phyloP scores from a whole-genome alignment of 495 filamentous ascomycete species.

The Hypoxylon rickii region DNA sequence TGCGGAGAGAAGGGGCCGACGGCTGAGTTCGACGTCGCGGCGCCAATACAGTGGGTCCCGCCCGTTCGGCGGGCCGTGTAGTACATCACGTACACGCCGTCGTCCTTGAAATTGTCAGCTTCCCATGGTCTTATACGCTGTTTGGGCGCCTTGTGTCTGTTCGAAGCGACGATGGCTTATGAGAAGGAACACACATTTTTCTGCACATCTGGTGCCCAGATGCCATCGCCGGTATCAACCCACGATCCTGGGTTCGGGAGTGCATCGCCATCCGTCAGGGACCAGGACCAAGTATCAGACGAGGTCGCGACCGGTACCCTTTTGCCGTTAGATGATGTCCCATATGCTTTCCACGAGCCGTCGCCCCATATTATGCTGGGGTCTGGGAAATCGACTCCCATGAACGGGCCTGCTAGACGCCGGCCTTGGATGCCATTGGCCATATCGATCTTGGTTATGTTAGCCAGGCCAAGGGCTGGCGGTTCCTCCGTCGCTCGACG shows the following conservation, averaged over 20 bases:
- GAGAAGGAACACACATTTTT: no score
- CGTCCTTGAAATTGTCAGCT: constrained; percentile 19
- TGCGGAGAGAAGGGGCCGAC: constrained; percentile 55
- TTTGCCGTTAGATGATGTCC: constrained; percentile 36
- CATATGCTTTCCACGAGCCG: constrained; percentile 40
- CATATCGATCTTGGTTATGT: constrained; percentile 35
- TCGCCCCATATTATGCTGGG: constrained; percentile 38
- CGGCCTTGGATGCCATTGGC: constrained; percentile 22
- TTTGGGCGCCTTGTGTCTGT: neutral
- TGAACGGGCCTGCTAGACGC: constrained; percentile 25
- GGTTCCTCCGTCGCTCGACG: constrained; percentile 12
- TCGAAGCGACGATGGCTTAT: no score
- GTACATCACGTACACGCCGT: constrained; percentile 62
- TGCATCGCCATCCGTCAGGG: constrained; percentile 30
- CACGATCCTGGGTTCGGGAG: constrained; percentile 36
- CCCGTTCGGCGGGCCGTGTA: constrained; percentile 53
- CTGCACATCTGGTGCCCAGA: constrained; percentile 41
- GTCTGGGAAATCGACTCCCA: constrained; percentile 40
- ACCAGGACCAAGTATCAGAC: constrained; percentile 34
- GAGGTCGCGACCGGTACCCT: constrained; percentile 38
- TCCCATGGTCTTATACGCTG: neutral
- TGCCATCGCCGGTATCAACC: constrained; percentile 32
- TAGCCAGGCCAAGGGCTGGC: constrained; percentile 34
- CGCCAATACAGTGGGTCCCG: constrained; percentile 57
- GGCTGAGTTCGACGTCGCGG: constrained; percentile 47